These are phyloP conservation scores for Fraxinus americana DNA, from an alignment of 257 asterid species.

Conservation along the genomic window DNA sequence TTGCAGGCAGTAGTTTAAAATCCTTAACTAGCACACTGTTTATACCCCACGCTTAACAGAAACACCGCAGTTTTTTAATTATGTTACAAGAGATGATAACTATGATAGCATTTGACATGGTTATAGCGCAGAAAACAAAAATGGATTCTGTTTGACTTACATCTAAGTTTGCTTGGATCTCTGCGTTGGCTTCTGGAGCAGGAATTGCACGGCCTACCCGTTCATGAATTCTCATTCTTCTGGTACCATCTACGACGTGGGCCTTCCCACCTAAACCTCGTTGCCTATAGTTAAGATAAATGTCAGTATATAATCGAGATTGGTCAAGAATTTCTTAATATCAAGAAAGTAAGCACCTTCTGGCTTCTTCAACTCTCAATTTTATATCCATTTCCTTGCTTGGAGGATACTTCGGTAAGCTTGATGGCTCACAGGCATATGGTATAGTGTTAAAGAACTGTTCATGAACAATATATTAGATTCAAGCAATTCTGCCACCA, in stretches of 20 bases:
- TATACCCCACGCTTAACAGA: not conserved
- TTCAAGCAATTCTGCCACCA: conserved; percentile 8
- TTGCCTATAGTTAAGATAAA: conserved; percentile 48
- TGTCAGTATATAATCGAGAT: conserved; percentile 16
- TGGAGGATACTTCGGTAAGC: conserved; percentile 87
- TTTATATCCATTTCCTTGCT: conserved; percentile 94
- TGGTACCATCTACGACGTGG: conserved; percentile 55
- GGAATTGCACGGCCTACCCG: conserved; percentile 73
- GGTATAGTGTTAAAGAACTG: conserved; percentile 83
- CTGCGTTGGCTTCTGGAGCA: conserved; percentile 96
- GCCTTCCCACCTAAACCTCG: conserved; percentile 60
- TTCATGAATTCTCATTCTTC: conserved; percentile 64
- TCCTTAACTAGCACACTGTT: not conserved
- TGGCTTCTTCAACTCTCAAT: conserved; percentile 80
- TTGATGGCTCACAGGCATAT: conserved; percentile 78
- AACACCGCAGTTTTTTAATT: not conserved
- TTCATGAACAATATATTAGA: conserved; percentile 14
- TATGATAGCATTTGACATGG: not conserved
- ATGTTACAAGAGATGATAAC: not conserved
- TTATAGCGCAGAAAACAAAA: not conserved
- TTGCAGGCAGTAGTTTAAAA: not conserved
- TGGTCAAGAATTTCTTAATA: conserved; percentile 6
- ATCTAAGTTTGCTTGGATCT: conserved; percentile 81
- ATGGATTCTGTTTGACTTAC: conserved; percentile 44
- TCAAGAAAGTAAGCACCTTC: conserved; percentile 53